Evolutionary conservation across 306 rosid species (phyloP).

Genomic region (Hylodesmum podocarpum): DNA sequence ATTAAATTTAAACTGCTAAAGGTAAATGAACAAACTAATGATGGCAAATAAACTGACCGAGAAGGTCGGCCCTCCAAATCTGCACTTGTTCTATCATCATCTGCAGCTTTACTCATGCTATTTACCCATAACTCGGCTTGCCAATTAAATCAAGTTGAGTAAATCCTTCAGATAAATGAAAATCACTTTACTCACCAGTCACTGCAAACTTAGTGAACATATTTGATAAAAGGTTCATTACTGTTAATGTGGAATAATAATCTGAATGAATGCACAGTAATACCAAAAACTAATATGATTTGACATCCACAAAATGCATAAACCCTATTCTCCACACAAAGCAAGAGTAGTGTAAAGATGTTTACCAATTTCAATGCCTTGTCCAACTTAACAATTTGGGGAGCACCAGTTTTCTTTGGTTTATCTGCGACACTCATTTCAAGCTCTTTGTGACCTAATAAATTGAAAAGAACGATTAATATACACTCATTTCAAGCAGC

Average conservation of each 20-base stretch:
- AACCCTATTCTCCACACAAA: not conserved
- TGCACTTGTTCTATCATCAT: constrained; percentile 42
- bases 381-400: constrained; percentile 67
- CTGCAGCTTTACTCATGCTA: constrained; percentile 57
- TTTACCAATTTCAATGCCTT: constrained; percentile 77
- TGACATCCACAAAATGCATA: not conserved
- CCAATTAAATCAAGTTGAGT: constrained; percentile 21
- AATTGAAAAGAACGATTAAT: constrained; percentile 19
- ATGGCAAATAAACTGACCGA: constrained; percentile 45
- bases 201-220: not conserved
- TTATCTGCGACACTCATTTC: constrained; percentile 46
- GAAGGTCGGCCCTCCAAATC: constrained; percentile 51
- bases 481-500: not conserved
- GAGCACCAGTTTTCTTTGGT: constrained; percentile 40
- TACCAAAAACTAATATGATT: constrained; percentile 14
- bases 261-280: constrained; percentile 4
- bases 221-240: constrained; percentile 1
- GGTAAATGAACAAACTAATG: not conserved
- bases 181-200: not conserved
- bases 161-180: constrained; percentile 8
- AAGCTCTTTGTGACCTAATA: constrained; percentile 31
- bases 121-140: constrained; percentile 84
- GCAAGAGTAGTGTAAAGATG: not conserved
- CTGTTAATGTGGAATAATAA: not conserved
- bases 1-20: no score